A percentile compares a stretch with the other conserved stretches of the same genome.
phyloP scores from a whole-genome alignment of 495 filamentous ascomycete species.

The Glonium stellatum region DNA sequence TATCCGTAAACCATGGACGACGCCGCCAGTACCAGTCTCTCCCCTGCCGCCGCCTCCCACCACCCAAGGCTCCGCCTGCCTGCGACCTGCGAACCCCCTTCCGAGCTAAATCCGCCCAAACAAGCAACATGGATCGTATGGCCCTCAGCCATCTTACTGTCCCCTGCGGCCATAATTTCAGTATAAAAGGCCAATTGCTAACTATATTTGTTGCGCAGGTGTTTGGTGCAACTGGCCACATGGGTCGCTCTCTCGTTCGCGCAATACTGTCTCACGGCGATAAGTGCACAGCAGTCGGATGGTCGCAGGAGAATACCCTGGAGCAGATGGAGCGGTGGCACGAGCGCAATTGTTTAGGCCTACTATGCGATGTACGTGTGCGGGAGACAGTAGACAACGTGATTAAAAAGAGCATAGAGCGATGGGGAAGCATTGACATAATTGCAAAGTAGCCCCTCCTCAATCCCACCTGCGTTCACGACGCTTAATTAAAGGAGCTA shows the following conservation, averaged over 20 bases:
- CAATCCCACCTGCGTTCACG: not conserved
- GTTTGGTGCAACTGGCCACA: conserved; percentile 93
- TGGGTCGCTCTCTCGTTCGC: conserved; percentile 84
- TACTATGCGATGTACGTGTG: conserved; percentile 84
- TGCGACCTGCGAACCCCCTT: conserved; percentile 32
- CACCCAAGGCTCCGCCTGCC: conserved; percentile 30
- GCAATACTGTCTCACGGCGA: conserved; percentile 74
- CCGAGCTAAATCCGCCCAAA: conserved; percentile 29
- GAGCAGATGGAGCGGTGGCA: conserved; percentile 64
- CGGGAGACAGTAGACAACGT: conserved; percentile 67
- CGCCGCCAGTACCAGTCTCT: conserved; percentile 22
- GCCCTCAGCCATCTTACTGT: not conserved
- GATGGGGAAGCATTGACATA: conserved; percentile 78
- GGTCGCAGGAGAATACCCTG: conserved; percentile 69
- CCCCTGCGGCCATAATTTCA: not conserved
- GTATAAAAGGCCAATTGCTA: not conserved
- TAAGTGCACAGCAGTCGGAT: conserved; percentile 81
- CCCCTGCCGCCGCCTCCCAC: conserved; percentile 24
- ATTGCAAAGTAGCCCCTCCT: conserved; percentile 62
- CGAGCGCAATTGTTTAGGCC: conserved; percentile 58
- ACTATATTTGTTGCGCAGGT: conserved; percentile 44
- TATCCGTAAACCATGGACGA: conserved; percentile 19
- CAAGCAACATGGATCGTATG: conserved; percentile 33
- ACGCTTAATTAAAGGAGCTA: not conserved
- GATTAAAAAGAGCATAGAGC: conserved; percentile 58